Evolutionary conservation across 192 early-diverging fungal species (phyloP).

Genomic region (Entomortierella parvispora): DNA sequence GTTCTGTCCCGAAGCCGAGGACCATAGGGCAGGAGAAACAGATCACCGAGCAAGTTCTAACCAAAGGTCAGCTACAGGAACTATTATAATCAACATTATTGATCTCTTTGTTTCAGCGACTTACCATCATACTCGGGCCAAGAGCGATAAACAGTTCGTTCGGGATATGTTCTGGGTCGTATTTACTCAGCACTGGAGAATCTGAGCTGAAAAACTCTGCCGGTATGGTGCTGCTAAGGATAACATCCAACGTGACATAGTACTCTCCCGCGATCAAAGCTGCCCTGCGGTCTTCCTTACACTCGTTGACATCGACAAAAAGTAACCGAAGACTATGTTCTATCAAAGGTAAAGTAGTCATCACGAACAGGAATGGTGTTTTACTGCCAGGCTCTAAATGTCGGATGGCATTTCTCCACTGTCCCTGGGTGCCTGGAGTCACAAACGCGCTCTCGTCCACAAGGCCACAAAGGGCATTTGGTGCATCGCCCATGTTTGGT

Average conservation of each 20-base stretch:
- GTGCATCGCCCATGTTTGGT: neutral
- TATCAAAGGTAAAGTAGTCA: slow-evolving; percentile 30
- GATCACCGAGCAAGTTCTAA: neutral
- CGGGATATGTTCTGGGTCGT: neutral
- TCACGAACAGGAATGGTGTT: slow-evolving; percentile 23
- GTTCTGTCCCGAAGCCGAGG: slow-evolving; percentile 37
- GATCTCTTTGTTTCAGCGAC: too few species aligned
- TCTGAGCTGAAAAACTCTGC: slow-evolving; percentile 13
- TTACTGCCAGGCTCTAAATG: slow-evolving; percentile 1
- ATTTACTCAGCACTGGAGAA: neutral
- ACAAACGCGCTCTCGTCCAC: slow-evolving; percentile 21
- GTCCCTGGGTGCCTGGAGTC: slow-evolving; percentile 9
- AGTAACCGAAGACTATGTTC: slow-evolving; percentile 27
- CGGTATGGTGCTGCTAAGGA: slow-evolving; percentile 23
- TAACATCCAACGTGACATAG: slow-evolving; percentile 41
- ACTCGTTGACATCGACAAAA: slow-evolving; percentile 26
- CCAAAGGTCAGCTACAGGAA: neutral
- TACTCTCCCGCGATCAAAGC: slow-evolving; percentile 44
- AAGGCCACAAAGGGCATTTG: neutral
- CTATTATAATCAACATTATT: too few species aligned
- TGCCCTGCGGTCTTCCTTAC: slow-evolving; percentile 33
- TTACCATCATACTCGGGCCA: slow-evolving; percentile 16
- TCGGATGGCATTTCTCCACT: slow-evolving; percentile 13
- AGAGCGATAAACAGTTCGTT: slow-evolving; percentile 14
- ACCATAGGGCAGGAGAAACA: neutral